Base-by-base conservation (phyloP, 2,329 filamentous ascomycete genomes). In the Penicillium sp. region DNA sequence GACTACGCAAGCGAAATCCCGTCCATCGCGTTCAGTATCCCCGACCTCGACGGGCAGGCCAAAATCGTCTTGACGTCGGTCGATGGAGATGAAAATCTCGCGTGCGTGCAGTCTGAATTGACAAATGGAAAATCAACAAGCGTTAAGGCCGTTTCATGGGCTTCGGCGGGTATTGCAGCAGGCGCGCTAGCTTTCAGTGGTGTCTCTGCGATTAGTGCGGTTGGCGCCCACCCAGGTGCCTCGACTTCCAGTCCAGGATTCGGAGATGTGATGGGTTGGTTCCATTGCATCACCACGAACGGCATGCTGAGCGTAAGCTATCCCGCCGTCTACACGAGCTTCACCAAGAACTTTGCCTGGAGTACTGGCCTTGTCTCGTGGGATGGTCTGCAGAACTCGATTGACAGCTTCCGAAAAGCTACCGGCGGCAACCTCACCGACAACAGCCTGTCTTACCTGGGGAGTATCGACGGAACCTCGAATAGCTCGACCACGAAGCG, bases 241-340 rank as follows among this genome's bases (percentile, higher is more conserved):
- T 81, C 86, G 2, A 83, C 88, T 11, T 80, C 88, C 42, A 95
- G 91, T 66, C 95, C 95, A 26, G 91, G 88, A 53, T 97, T 98
- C 72, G 83, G 83, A 45, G 91, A 97, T 69, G 87, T 96, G 48
- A 84, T 96, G 64, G 87, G 88, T 60, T 96, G 91, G 85, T 96
- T 98, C 75, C 93, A 98, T 76, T 88, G 89, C 50, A 90, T 98
- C 82, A 92, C 95, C 27, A 89, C 95, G 80, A 97, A 95, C 75
- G 93, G 95, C 63, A 98, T 98, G 95, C 83, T 96, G 73, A 96
- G 91, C 58, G 93, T 96, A 67, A 85, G 88, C 67, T 92, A 96
- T 65, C 95, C 95, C 4, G 81, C 86, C 35, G 87, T 98, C 37
- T 98, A 98, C 78, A 86, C 88, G 65, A 93, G 88, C 73, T 99